Base-by-base conservation (phyloP, 371 early-diverging fungal genomes). In the Capillidium heterosporum region DNA sequence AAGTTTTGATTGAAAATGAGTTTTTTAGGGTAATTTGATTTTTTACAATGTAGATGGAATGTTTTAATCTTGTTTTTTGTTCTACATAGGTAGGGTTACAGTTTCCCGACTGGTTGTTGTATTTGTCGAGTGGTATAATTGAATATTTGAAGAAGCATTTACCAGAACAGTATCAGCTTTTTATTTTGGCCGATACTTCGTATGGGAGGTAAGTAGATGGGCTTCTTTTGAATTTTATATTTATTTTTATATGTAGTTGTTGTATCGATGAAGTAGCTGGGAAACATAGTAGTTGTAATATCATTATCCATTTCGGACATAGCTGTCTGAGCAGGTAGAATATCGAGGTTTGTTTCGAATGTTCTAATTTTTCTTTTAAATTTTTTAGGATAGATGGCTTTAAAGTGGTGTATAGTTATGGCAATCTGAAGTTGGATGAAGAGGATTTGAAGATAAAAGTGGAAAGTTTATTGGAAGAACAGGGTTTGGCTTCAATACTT, bases 211-310 rank as follows among this genome's bases (percentile, higher is more conserved):
- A 59, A 58, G 29, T 50, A 54, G 19, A 27, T 52, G 13, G 2
- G n/a, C 23, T 55, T 11, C 13, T 26, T 15, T 27, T 54, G 24
- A 15, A 11, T 40, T 17, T 17, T 31, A 27, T 10, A 41, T 19
- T 8, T 19, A n/a, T 21, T 13, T 27, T 35, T 39, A 29, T 40
- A n/a, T 32, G 13, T 52, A 90, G 92, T 65, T 95, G 96, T 66
- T 95, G 96, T 67, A 89, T 91, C 0, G 96, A 95, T 62, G 89
- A 91, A 62, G 87, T 95, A 0, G 95, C 96, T 23, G 94, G 92
- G 13, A 77, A 84, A 64, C 96, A 95, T 66, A 81, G 80, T 42
- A 59, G 68, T 17, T 82, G 90, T 2, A 88, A 93, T 54, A 60
- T 84, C 21, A 76, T 95, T 39, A 77, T 95, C 29, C 96, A 95